phyloP scores from a whole-genome alignment of 768 basidiomycete species.

The Boletus edulis region DNA sequence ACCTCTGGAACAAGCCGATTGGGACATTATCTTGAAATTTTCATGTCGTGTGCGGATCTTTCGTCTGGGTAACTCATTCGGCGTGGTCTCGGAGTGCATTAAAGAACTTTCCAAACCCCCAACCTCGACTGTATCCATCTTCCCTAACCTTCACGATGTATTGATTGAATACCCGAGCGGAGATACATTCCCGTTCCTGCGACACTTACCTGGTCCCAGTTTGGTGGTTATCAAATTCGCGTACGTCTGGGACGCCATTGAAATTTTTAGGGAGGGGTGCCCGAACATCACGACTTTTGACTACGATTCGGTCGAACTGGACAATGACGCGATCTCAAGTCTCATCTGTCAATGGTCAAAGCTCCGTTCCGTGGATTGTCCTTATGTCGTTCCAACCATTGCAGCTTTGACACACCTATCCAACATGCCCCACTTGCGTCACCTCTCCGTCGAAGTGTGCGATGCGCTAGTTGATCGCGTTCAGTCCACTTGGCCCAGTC shows the following conservation, averaged over 20 bases:
- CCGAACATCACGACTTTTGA: not conserved
- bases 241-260: not conserved
- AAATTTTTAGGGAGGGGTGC: not conserved
- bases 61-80: not conserved
- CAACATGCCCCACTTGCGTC: not conserved
- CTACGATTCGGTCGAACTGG: not conserved
- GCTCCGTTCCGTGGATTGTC: not conserved
- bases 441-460: not conserved
- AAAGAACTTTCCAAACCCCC: not conserved
- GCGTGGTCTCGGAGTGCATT: not conserved
- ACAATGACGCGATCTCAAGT: not conserved
- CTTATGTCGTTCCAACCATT: not conserved
- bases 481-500: not conserved
- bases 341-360: not conserved
- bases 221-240: not conserved
- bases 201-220: not conserved
- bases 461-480: not conserved
- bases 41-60: not conserved
- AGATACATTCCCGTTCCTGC: not conserved
- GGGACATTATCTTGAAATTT: not conserved
- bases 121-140: not conserved
- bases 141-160: not conserved
- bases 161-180: accelerated
- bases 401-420: not conserved
- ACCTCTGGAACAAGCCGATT: not conserved